These are phyloP conservation scores for Anisogramma anomala DNA, from an alignment of 2,329 filamentous ascomycete genomes.

Conservation along the genomic window DNA sequence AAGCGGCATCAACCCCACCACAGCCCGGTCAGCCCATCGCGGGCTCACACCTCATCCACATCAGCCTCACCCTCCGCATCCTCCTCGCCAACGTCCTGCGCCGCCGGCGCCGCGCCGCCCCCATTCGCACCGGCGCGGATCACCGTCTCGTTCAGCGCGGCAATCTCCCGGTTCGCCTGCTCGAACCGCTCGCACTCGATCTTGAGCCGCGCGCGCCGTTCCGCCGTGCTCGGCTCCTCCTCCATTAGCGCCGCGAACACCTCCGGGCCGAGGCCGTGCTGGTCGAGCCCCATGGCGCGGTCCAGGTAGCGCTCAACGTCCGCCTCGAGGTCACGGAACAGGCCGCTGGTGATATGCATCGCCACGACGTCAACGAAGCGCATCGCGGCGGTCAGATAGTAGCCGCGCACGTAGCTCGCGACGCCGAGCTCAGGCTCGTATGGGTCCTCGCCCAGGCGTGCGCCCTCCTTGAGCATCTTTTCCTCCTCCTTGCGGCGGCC, in stretches of 20 bases:
- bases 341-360: slow-evolving; percentile 36
- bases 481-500: slow-evolving; percentile 33
- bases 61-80: slow-evolving; percentile 1
- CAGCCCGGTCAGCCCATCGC: too few species aligned
- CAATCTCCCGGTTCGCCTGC: slow-evolving; percentile 25
- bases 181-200: slow-evolving; percentile 24
- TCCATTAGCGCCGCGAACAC: slow-evolving; percentile 26
- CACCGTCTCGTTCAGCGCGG: slow-evolving; percentile 21
- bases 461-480: slow-evolving; percentile 29
- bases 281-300: slow-evolving; percentile 29
- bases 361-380: slow-evolving; percentile 50
- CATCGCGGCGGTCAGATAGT: slow-evolving; percentile 55
- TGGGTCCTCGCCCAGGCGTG: slow-evolving; percentile 43
- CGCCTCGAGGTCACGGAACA: slow-evolving; percentile 33
- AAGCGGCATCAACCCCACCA: too few species aligned
- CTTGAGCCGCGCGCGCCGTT: slow-evolving; percentile 22
- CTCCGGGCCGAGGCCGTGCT: slow-evolving; percentile 13
- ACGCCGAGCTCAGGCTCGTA: slow-evolving; percentile 50
- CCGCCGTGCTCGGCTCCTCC: slow-evolving; percentile 24
- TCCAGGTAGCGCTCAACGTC: slow-evolving; percentile 33
- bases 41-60: not conserved
- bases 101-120: not conserved
- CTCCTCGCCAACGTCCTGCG: slow-evolving; percentile 6
- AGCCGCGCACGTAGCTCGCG: slow-evolving; percentile 52
- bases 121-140: slow-evolving; percentile 2